Conservation (phyloP, 495 filamentous ascomycete genomes). For the Hypoxylon intermedium region DNA sequence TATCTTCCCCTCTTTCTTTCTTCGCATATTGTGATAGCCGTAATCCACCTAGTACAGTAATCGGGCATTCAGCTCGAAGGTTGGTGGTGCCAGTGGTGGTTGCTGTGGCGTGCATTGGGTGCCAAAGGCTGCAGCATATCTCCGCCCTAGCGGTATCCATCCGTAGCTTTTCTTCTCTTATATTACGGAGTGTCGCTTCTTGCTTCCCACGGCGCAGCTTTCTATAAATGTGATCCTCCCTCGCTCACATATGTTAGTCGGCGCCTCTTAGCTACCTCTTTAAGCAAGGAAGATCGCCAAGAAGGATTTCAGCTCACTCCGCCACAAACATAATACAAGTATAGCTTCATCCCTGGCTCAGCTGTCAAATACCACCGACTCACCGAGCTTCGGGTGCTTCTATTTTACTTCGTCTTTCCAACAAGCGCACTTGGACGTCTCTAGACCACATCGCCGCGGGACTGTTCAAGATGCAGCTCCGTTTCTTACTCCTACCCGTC, state of each 20-base stretch:
- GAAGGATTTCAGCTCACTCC: slow-evolving; percentile 22
- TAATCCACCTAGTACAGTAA: slow-evolving; percentile 8
- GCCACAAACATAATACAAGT: slow-evolving; percentile 9
- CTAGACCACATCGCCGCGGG: slow-evolving; percentile 2
- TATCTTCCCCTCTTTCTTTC: no score
- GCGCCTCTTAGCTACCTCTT: slow-evolving; percentile 7
- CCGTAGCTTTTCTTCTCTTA: slow-evolving; percentile 5
- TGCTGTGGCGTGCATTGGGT: slow-evolving; percentile 19
- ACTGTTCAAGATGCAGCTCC: slow-evolving; percentile 36
- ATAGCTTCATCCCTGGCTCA: slow-evolving; percentile 12
- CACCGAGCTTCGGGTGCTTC: neutral
- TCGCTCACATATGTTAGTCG: slow-evolving; percentile 14
- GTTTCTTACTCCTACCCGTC: slow-evolving; percentile 30
- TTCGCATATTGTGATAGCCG: slow-evolving; percentile 13
- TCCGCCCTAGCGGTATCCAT: slow-evolving; percentile 31
- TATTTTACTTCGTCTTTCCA: no score
- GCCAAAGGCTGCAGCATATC: slow-evolving; percentile 5
- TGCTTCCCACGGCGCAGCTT: neutral
- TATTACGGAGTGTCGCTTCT: slow-evolving; percentile 24
- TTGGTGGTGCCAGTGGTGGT: no score
- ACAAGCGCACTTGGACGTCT: slow-evolving; percentile 8
- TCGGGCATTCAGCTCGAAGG: slow-evolving; percentile 14
- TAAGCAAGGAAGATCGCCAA: slow-evolving; percentile 1
- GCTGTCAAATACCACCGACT: slow-evolving; percentile 15
- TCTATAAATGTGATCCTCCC: slow-evolving; percentile 11